Base-by-base conservation (phyloP, 106 monocot species). In the Dactylorhiza incarnata region DNA sequence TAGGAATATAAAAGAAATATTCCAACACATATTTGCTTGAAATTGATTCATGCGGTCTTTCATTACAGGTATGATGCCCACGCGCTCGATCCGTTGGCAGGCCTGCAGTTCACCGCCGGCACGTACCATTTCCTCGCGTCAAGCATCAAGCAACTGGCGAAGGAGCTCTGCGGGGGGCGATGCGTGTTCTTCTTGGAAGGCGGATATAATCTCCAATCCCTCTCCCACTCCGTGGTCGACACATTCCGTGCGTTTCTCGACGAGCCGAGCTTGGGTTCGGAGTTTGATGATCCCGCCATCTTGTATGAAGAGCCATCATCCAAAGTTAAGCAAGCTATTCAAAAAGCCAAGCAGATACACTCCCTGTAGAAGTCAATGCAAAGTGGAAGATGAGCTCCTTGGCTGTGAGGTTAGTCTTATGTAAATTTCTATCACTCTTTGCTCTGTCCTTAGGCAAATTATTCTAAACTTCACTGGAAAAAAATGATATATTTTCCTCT, bases 151-250 rank as follows among this genome's bases (percentile, higher is more conserved):
- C 79, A 79, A 66, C 74, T 79, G 58, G 79, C 79, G 37, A 51
- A 74, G 12, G 79, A 79, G 45, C 73, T 79, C 89, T 80, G 79
- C 47, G 23, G 48, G 20, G 79, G 79, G 4, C 79, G 79, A 62
- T 79, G 79, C 37, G 74, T 79, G 25, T 79, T 79, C 19, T 79
- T 79, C 66, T 67, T 79, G 59, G 96, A 96, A 84, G 96, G 96
- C 10, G 96, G 96, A 14, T 96, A 96, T 73, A 96, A 96, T 83
- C 90, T 96, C 23, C 73, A 96, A 16, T 93, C 96, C 20, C 89
- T 96, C 49, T 96, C 96, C 11, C 84, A 84, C 75, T 96, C 96
- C 16, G 91, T 96, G 13, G 89, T 82, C 0, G 93, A 96, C 65
- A 84, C 85, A 10, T 96, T 96, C 62, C 85, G 80, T 45, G 96